A percentile compares a stretch with the other conserved stretches of the same genome.
Evolutionary conservation across 1,139 yeast species (phyloP).

Genomic region (Yamadazyma conglobata): DNA sequence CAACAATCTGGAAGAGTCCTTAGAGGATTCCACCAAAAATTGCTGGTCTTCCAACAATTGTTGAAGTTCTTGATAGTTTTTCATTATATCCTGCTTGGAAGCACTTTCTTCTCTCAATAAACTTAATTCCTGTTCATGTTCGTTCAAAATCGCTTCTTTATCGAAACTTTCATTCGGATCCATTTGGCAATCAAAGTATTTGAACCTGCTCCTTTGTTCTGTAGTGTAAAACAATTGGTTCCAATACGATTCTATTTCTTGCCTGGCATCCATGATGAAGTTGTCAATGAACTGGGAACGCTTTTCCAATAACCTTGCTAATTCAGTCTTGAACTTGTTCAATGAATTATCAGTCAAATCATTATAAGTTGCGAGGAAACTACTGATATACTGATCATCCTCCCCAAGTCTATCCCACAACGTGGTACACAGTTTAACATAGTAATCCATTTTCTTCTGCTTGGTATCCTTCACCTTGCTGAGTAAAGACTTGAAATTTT

Average conservation of each 20-base stretch:
- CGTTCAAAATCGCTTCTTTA: constrained; percentile 52
- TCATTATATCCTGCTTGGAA: constrained; percentile 54
- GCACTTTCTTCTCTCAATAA: constrained; percentile 48
- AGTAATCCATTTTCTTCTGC: constrained; percentile 32
- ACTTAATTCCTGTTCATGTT: constrained; percentile 62
- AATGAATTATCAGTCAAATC: constrained; percentile 36
- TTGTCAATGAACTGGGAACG: constrained; percentile 64
- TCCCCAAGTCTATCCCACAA: constrained; percentile 53
- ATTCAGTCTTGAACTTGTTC: constrained; percentile 47
- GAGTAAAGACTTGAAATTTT: constrained; percentile 27
- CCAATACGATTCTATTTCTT: constrained; percentile 62
- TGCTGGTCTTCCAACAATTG: constrained; percentile 58
- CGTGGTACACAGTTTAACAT: constrained; percentile 32
- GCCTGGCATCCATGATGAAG: constrained; percentile 61
- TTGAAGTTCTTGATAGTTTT: constrained; percentile 51
- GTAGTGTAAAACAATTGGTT: constrained; percentile 54
- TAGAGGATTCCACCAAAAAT: constrained; percentile 64
- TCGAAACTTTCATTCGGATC: constrained; percentile 37
- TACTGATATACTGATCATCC: constrained; percentile 28
- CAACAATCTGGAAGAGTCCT: constrained; percentile 75
- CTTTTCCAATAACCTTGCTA: constrained; percentile 54
- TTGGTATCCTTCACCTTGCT: constrained; percentile 28
- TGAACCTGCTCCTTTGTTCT: constrained; percentile 36
- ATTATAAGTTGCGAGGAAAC: constrained; percentile 36
- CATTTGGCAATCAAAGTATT: constrained; percentile 24